Evolutionary conservation across 1,139 yeast genomes (phyloP), one percentile per base, ranked within the genome.

Genomic region (Geotrichum cucujoidarum): DNA sequence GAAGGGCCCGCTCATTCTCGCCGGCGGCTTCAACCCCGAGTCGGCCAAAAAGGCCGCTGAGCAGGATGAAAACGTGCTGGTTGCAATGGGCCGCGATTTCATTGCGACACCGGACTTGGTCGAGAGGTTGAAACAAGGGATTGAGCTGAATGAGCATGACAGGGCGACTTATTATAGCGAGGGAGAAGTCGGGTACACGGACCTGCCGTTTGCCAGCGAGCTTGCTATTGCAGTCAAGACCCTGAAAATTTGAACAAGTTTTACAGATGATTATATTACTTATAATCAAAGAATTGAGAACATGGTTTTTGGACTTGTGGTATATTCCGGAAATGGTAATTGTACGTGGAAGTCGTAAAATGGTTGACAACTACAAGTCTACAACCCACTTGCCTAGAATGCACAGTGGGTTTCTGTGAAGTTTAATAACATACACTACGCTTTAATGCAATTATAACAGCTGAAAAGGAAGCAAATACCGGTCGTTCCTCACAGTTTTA

Each of bases 51-150:
- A 57, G 22, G 52, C 51, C 22, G 64, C 68, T 17, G 58, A 64
- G n/a, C 52, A 55, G 29, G 63, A 72, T 48, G 67, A 67, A 37
- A 62, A 69, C 44, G 68, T 76, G 1, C 50, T 74, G 44, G 63
- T 74, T 45, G 78, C 73, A 1, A 66, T 72, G 51, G 78, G 79
- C 24, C 65, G 80, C 48, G 63, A 63, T 47, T 75, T 66, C 55
- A 48, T 70, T 71, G 30, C 81, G 20, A 78, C 77, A 61, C 83
- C 83, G 0, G 83, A 79, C 60, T 66, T 79, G 41, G 72, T 71
- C 2, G 50, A 64, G 11, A 67, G 77, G 55, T 60, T 77, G 47
- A 61, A 65, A 47, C 16, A 21, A 4, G 22, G 31, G 10, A 45
- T 54, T 22, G 62, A 65, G 18, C 64, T 77, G 53, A 68, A 65